Conservation (phyloP, 306 rosid species). For the Prunus dulcis region DNA sequence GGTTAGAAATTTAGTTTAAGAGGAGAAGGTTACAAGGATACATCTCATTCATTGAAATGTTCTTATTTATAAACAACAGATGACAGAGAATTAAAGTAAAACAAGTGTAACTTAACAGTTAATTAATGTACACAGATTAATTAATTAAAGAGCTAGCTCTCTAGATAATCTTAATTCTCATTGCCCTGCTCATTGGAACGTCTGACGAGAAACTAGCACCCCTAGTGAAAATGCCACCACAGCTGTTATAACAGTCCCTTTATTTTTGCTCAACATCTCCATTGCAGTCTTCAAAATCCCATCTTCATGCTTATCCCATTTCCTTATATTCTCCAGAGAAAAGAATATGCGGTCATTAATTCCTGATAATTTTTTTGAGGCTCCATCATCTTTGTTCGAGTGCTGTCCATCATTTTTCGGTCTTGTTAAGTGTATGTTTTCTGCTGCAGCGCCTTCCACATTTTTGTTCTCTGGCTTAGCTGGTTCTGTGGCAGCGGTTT, state of each 20-base stretch:
- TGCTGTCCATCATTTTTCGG: neutral
- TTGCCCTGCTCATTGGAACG: slow-evolving; percentile 17
- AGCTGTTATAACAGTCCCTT: slow-evolving; percentile 49
- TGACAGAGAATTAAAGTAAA: neutral
- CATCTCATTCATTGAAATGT: too few species aligned
- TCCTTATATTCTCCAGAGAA: slow-evolving; percentile 26
- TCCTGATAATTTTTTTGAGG: neutral
- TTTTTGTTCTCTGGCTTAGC: neutral
- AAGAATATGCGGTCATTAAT: slow-evolving; percentile 13
- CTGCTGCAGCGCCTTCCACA: neutral
- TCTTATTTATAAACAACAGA: neutral
- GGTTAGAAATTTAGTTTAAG: too few species aligned
- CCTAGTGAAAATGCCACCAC: slow-evolving; percentile 62
- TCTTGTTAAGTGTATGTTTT: neutral
- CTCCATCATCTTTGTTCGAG: slow-evolving; percentile 11
- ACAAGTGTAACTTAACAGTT: neutral
- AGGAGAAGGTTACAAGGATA: too few species aligned
- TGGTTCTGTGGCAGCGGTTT: neutral
- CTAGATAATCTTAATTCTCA: neutral
- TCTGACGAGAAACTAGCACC: slow-evolving; percentile 31
- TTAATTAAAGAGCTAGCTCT: neutral
- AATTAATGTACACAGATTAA: neutral
- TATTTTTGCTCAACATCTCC: slow-evolving; percentile 40
- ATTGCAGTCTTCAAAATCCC: slow-evolving; percentile 24
- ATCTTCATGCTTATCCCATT: slow-evolving; percentile 40